phyloP scores from a whole-genome alignment of 2,329 filamentous ascomycete genomes.

The Camptophora hylomeconis region DNA sequence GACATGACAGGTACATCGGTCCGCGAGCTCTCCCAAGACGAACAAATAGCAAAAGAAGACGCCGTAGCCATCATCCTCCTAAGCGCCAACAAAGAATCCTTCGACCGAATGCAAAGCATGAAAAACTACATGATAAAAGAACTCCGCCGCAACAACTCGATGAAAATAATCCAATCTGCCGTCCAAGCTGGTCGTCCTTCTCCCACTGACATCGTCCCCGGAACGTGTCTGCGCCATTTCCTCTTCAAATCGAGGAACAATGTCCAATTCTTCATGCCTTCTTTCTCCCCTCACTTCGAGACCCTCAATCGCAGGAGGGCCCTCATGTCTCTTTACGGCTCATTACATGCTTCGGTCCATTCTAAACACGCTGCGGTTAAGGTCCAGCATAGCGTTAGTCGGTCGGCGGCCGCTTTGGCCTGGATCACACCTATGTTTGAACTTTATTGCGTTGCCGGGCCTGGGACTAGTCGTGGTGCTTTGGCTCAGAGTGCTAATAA shows the following conservation, averaged over 20 bases:
- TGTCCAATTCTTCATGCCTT: constrained; percentile 90
- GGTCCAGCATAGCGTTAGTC: constrained; percentile 63
- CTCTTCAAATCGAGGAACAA: constrained; percentile 90
- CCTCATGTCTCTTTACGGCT: constrained; percentile 72
- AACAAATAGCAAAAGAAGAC: constrained; percentile 42
- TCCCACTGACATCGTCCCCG: constrained; percentile 64
- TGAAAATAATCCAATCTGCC: constrained; percentile 61
- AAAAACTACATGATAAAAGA: constrained; percentile 51
- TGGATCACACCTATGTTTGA: constrained; percentile 91
- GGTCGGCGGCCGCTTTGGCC: constrained; percentile 62
- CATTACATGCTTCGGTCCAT: constrained; percentile 74
- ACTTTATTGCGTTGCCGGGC: constrained; percentile 85
- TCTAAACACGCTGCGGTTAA: constrained; percentile 72
- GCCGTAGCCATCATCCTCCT: constrained; percentile 84
- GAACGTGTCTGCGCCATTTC: constrained; percentile 75
- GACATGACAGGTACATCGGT: constrained; percentile 43
- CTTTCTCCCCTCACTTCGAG: constrained; percentile 56
- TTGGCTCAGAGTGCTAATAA: constrained; percentile 78
- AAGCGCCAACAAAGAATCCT: constrained; percentile 82
- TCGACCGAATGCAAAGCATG: constrained; percentile 74
- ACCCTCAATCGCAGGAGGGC: constrained; percentile 22
- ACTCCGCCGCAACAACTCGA: constrained; percentile 60
- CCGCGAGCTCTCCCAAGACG: constrained; percentile 27
- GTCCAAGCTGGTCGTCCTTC: constrained; percentile 57
- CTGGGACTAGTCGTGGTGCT: constrained; percentile 46